A percentile compares a stretch with the other conserved stretches of the same genome.
These are phyloP conservation scores for Entomortierella beljakovae DNA, from an alignment of 192 early-diverging fungal genomes.

Conservation along the genomic window DNA sequence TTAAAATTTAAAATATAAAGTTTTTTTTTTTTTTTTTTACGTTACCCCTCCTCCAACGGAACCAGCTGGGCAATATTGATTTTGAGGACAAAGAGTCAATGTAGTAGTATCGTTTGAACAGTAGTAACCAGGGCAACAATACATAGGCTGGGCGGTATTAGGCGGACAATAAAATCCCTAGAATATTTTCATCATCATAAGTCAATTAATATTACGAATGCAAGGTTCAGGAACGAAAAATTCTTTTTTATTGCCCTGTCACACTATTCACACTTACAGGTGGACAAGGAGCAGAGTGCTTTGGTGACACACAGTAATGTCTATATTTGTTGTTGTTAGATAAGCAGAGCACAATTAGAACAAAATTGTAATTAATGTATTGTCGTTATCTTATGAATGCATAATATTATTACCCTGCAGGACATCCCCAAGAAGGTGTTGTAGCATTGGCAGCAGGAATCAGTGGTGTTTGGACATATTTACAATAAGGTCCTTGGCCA, in stretches of 20 bases:
- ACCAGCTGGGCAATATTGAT: conserved; percentile 65
- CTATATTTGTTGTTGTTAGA: neutral
- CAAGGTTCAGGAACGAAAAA: neutral
- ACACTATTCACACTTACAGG: conserved; percentile 41
- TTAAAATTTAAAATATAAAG: too few relatives aligned
- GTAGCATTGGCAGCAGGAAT: conserved; percentile 6
- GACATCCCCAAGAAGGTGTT: conserved; percentile 37
- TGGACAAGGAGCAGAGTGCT: conserved; percentile 34
- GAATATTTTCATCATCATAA: neutral
- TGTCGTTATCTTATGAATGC: neutral
- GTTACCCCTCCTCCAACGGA: conserved; percentile 47
- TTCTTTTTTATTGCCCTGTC: neutral
- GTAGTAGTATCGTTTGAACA: conserved; percentile 61
- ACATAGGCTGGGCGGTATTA: conserved; percentile 66
- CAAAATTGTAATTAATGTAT: neutral
- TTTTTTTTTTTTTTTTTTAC: neutral
- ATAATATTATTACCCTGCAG: conserved; percentile 36
- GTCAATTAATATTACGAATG: neutral
- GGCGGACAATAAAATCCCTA: conserved; percentile 65
- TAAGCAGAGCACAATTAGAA: neutral
- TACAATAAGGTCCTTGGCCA: conserved; percentile 26
- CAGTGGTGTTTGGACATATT: conserved; percentile 46
- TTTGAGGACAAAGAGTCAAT: conserved; percentile 62
- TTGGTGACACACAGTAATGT: conserved; percentile 42
- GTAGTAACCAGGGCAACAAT: conserved; percentile 70